Conservation (phyloP, 1,284 basidiomycete species). For the Sanghuangporus baumii region DNA sequence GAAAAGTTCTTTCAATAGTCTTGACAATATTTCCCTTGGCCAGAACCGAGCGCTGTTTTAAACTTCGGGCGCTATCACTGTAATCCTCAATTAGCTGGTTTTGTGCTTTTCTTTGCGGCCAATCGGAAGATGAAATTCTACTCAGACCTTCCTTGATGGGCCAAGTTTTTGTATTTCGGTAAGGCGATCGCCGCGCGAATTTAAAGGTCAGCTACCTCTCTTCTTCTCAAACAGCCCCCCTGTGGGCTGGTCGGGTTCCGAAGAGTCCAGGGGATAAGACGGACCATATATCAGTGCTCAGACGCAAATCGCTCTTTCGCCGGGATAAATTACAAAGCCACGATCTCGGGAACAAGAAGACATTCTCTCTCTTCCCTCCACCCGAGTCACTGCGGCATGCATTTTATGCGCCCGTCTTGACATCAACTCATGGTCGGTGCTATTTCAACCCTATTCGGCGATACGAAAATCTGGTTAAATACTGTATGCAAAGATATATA, state of each 20-base stretch:
- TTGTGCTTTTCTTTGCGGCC: neutral
- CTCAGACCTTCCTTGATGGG: neutral
- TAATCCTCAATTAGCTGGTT: neutral
- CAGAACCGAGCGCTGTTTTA: neutral
- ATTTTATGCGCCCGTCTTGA: neutral
- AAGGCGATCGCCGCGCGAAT: neutral
- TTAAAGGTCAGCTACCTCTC: constrained; percentile 2
- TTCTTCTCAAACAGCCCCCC: neutral
- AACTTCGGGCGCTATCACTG: neutral
- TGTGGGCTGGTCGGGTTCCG: neutral
- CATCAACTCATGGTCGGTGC: constrained; percentile 9
- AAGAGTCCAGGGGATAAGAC: neutral
- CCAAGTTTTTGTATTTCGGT: neutral
- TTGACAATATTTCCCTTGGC: neutral
- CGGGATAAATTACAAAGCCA: constrained; percentile 13
- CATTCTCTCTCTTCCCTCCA: neutral
- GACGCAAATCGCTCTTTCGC: constrained; percentile 4
- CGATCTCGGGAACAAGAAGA: constrained; percentile 7
- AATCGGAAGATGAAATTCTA: neutral
- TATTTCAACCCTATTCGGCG: constrained; percentile 11
- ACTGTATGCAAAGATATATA: constrained; percentile 3
- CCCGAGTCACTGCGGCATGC: neutral
- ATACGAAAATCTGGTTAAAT: constrained; percentile 3
- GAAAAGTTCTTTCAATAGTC: neutral
- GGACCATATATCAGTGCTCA: constrained; percentile 3